Conservation (phyloP, 495 filamentous ascomycete species). For the Podospora pseudopauciseta region DNA sequence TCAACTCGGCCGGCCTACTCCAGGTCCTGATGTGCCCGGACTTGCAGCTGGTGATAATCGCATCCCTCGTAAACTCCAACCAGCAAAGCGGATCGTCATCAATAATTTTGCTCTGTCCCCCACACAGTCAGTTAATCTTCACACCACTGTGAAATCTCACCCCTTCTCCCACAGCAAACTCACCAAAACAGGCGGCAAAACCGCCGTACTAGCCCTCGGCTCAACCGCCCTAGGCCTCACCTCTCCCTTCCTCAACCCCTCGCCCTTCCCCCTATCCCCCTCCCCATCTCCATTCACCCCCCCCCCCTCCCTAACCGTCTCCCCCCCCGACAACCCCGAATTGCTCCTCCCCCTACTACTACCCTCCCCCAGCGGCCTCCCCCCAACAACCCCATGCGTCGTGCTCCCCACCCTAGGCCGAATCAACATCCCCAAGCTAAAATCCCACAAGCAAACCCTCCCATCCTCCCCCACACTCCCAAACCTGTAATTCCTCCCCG, state of each 20-base stretch:
- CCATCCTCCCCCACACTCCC: constrained; percentile 95
- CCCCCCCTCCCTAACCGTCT: constrained; percentile 35
- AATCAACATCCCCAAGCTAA: constrained; percentile 92
- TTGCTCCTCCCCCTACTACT: neutral
- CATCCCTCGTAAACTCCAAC: constrained; percentile 86
- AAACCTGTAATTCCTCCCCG: constrained; percentile 84
- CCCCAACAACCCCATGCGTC: constrained; percentile 15
- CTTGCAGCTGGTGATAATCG: constrained; percentile 86
- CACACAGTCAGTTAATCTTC: neutral
- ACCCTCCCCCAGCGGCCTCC: constrained; percentile 20
- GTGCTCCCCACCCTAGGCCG: constrained; percentile 59
- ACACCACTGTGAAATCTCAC: neutral
- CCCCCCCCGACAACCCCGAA: constrained; percentile 22
- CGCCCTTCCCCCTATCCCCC: neutral
- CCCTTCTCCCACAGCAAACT: constrained; percentile 18
- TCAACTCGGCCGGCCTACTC: constrained; percentile 20
- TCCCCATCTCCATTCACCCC: constrained; percentile 19
- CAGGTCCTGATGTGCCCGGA: constrained; percentile 44
- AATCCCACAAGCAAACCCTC: constrained; percentile 89
- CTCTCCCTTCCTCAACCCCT: constrained; percentile 41
- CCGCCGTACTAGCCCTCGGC: constrained; percentile 70
- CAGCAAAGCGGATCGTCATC: constrained; percentile 85
- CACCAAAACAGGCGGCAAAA: constrained; percentile 92
- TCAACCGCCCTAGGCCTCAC: constrained; percentile 73
- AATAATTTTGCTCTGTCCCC: constrained; percentile 67